A percentile compares a stretch with the other conserved stretches of the same genome.
These are phyloP conservation scores for Tuber aestivum DNA, from an alignment of 495 filamentous ascomycete genomes.

Conservation along the genomic window DNA sequence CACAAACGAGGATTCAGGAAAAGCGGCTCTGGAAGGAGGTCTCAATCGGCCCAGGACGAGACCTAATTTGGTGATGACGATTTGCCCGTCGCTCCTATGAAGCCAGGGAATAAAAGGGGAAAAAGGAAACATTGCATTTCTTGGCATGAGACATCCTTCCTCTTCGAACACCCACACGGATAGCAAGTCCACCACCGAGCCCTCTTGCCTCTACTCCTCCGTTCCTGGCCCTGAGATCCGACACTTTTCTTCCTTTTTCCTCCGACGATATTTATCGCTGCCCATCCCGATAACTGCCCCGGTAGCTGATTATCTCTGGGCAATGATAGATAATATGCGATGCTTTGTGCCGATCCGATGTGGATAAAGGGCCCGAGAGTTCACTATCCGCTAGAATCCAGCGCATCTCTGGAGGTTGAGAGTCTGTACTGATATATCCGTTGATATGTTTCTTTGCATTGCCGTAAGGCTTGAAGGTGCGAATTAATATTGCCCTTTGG, in stretches of 20 bases:
- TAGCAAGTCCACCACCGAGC: background rate
- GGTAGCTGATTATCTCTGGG: background rate
- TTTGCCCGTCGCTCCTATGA: background rate
- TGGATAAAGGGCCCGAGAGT: background rate
- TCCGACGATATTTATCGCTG: background rate
- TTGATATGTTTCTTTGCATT: background rate
- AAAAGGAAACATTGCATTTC: background rate
- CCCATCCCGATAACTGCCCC: background rate
- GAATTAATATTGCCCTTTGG: constrained; percentile 1
- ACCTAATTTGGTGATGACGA: constrained; percentile 3
- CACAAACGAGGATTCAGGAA: background rate
- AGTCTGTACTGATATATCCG: background rate
- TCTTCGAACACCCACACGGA: background rate
- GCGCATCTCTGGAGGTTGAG: background rate
- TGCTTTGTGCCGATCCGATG: background rate
- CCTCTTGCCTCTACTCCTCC: background rate
- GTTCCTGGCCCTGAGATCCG: constrained; percentile 4
- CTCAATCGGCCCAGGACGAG: background rate
- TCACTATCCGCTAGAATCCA: background rate
- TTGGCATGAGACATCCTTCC: background rate
- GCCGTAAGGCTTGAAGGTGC: background rate
- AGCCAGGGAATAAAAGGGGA: background rate
- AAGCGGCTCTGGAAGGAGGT: background rate
- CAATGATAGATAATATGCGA: background rate
- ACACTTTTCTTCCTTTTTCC: constrained; percentile 2